These are phyloP conservation scores for Atkinsonella hypoxylon DNA, from an alignment of 2,329 filamentous ascomycete species.

Conservation along the genomic window DNA sequence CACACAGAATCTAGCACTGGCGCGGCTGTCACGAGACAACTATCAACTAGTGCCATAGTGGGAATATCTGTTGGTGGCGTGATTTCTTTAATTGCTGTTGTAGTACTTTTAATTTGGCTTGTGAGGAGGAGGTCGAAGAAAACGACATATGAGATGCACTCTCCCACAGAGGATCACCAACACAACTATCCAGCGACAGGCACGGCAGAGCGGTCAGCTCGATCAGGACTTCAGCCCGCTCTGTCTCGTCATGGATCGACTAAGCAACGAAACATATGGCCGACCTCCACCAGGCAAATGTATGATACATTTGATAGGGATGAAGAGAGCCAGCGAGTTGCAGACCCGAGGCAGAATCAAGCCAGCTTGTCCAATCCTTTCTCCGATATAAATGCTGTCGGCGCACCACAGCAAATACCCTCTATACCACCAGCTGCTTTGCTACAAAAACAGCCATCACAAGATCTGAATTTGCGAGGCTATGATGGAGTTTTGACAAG, in stretches of 20 bases:
- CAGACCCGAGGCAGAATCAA: background rate
- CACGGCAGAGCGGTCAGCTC: background rate
- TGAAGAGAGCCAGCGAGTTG: background rate
- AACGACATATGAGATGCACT: background rate
- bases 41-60: slow-evolving; percentile 28
- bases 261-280: background rate
- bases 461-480: background rate
- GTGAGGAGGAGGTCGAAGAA: slow-evolving; percentile 26
- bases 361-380: slow-evolving; percentile 28
- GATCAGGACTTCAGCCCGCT: background rate
- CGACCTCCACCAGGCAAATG: background rate
- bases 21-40: background rate
- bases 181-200: background rate
- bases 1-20: background rate
- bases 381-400: slow-evolving; percentile 34
- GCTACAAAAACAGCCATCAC: background rate
- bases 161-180: background rate
- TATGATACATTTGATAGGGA: background rate
- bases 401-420: slow-evolving; percentile 7
- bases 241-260: background rate
- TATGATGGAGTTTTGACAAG: slow-evolving; percentile 20
- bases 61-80: slow-evolving; percentile 40
- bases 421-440: slow-evolving; percentile 5
- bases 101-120: slow-evolving; percentile 39
- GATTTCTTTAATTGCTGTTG: slow-evolving; percentile 24